phyloP scores from a whole-genome alignment of 2,329 filamentous ascomycete species.

The Penicillium hordei region DNA sequence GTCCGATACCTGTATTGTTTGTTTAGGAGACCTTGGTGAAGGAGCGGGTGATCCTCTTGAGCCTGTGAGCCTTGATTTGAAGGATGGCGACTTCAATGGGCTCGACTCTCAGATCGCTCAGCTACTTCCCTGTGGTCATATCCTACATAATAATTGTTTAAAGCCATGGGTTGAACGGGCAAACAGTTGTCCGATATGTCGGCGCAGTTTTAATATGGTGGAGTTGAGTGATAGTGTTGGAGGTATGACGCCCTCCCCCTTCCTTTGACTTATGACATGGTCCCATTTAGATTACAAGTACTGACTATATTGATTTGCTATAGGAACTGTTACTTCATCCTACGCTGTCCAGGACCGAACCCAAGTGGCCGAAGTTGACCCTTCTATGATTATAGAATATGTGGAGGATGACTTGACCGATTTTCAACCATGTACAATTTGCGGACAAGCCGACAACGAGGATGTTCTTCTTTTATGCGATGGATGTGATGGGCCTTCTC shows the following conservation, averaged over 20 bases:
- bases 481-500: conserved; percentile 83
- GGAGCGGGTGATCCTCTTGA: conserved; percentile 52
- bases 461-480: conserved; percentile 87
- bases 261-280: conserved; percentile 9
- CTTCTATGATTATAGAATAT: conserved; percentile 68
- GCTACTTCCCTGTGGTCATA: conserved; percentile 77
- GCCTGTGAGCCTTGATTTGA: conserved; percentile 43
- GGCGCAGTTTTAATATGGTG: conserved; percentile 85
- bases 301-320: conserved; percentile 6
- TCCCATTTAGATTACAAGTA: conserved; percentile 3
- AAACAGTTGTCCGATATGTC: conserved; percentile 97
- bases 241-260: conserved; percentile 60
- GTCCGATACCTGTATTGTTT: conserved; percentile 71
- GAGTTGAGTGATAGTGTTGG: conserved; percentile 76
- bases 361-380: conserved; percentile 82
- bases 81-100: conserved; percentile 30
- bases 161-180: conserved; percentile 94
- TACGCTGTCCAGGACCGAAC: conserved; percentile 55
- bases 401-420: conserved; percentile 63
- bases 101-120: conserved; percentile 57
- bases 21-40: conserved; percentile 67
- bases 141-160: conserved; percentile 88
- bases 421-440: conserved; percentile 76
- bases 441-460: conserved; percentile 76
- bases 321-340: conserved; percentile 58